Evolutionary conservation across 441 rosid species (phyloP).

Genomic region (Adansonia madagascariensis): DNA sequence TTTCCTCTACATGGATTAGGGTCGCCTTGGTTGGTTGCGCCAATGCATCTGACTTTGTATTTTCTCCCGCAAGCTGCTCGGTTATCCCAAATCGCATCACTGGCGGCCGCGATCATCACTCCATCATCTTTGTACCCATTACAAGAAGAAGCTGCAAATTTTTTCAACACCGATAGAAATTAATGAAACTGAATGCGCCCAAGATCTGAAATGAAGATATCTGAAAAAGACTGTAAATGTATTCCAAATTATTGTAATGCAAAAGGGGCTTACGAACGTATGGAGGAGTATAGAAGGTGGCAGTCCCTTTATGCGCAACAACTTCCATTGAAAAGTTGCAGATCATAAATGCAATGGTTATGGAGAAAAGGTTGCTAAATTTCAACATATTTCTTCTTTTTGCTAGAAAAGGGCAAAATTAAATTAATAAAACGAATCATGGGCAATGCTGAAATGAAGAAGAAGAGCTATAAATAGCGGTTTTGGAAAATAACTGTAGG

Average conservation of each 20-base stretch:
- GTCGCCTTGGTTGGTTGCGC: constrained; percentile 39
- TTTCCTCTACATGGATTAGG: constrained; percentile 47
- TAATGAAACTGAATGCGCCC: too few relatives aligned
- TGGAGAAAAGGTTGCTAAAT: neutral
- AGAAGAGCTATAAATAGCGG: neutral
- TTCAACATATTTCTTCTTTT: neutral
- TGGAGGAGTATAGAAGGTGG: constrained; percentile 31
- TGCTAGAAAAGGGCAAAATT: neutral
- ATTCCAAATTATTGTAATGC: neutral
- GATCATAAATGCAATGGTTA: constrained; percentile 8
- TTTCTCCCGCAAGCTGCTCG: constrained; percentile 44
- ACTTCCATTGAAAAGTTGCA: constrained; percentile 24
- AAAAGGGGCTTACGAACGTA: constrained; percentile 33
- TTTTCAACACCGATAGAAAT: neutral
- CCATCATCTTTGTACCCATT: constrained; percentile 33
- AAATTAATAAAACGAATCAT: neutral
- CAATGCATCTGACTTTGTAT: constrained; percentile 36
- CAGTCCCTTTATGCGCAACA: constrained; percentile 30
- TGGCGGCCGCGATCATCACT: constrained; percentile 52
- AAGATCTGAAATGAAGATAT: too few relatives aligned
- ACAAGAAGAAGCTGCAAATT: constrained; percentile 45
- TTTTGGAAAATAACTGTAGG: neutral
- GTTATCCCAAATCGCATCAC: constrained; percentile 43
- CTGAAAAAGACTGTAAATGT: too few relatives aligned
- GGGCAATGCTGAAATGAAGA: neutral